Conservation (phyloP, 345 rosid species). For the Lagerstroemia speciosa region DNA sequence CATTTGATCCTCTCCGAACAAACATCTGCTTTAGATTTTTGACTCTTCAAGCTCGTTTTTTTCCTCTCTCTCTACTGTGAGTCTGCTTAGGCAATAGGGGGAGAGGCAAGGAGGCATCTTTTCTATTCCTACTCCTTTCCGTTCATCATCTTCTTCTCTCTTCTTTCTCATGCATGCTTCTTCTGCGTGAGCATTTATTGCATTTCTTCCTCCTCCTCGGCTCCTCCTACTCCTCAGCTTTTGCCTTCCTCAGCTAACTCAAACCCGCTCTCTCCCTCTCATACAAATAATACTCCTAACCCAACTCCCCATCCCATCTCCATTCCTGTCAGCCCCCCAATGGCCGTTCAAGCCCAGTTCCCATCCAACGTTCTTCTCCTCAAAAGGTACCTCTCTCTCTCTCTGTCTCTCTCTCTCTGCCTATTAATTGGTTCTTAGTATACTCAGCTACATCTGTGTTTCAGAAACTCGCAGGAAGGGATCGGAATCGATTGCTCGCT, state of each 20-base stretch:
- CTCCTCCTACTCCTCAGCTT: conserved; percentile 4
- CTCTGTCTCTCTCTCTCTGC: neutral
- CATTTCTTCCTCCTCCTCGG: conserved; percentile 6
- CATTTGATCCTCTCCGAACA: no score
- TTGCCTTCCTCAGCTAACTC: conserved; percentile 14
- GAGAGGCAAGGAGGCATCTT: conserved; percentile 23
- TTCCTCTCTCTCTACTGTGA: neutral
- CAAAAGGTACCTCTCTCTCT: conserved; percentile 20
- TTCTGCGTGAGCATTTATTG: conserved; percentile 30
- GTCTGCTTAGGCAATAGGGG: neutral
- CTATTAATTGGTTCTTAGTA: no score
- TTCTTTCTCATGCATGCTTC: conserved; percentile 30
- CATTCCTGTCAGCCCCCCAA: conserved; percentile 4
- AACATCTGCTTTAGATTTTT: neutral
- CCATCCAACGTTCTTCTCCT: conserved; percentile 36
- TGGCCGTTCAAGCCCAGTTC: conserved; percentile 44
- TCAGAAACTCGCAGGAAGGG: conserved; percentile 26
- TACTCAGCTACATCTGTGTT: neutral
- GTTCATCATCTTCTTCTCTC: conserved; percentile 8
- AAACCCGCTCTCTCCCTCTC: conserved; percentile 5
- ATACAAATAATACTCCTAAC: neutral
- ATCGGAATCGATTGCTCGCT: conserved; percentile 23
- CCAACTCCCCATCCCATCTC: neutral
- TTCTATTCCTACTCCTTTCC: conserved; percentile 6
- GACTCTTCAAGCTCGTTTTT: neutral